Evolutionary conservation across 1,139 yeast genomes (phyloP), one percentile per base, ranked within the genome.

Genomic region (Kurtzmaniella quercitrusa): DNA sequence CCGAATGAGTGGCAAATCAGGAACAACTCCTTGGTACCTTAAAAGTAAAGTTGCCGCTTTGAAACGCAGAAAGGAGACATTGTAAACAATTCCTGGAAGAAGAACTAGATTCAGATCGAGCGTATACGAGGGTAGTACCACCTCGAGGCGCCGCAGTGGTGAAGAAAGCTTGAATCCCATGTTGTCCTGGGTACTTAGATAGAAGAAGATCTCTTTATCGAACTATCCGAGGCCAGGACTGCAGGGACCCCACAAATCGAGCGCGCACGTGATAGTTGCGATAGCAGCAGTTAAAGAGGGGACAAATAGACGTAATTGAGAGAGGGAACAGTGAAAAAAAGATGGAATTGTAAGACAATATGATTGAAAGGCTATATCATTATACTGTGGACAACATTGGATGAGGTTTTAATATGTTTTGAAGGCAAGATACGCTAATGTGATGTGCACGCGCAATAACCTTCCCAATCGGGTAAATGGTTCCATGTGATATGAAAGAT

Each of bases 1-100:
- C 36, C 57, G 59, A 40, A 68, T 63, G 9, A 68, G 52, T 12
- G 36, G 22, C 23, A 42, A 36, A 15, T 42, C 42, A 1, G 72
- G 57, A 8, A 68, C 58, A 21, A 54, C 48, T 2, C 60, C 53
- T 38, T 65, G 61, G 54, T 55, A 71, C 34, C 72, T 61, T 34
- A 62, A 66, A 39, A 80, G 59, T 23, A 80, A 58, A 1, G 74
- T 68, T 6, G 76, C 71, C 1, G 82, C 83, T 44, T 72, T 71
- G 48, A 66, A 63, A 41, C 74, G 62, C 32, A 74, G 61, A 44
- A 80, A 75, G 1, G 79, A 67, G 14, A 80, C 78, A 47, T 78
- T 73, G 57, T 81, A 82, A 22, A 79, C 68, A 40, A 80, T 74
- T 0, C 86, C 86, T 1, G 88, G 87, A 12, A 81, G 56, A 32